phyloP scores from a whole-genome alignment of 106 monocot genomes.

The Apostasia ramifera region DNA sequence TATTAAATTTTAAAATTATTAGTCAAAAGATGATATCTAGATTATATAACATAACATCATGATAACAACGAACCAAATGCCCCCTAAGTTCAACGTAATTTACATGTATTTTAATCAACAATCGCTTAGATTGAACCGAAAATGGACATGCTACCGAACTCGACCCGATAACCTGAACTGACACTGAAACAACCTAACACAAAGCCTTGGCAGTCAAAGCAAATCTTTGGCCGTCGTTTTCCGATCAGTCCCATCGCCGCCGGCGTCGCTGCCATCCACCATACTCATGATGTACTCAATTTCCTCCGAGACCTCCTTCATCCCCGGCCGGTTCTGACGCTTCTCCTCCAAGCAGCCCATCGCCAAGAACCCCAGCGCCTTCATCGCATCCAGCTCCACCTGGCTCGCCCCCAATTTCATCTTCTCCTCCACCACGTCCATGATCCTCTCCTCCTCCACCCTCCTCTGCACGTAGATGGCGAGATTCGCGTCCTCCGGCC shows the following conservation, averaged over 20 bases:
- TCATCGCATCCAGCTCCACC: conserved; percentile 51
- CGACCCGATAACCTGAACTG: no score
- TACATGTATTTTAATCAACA: no score
- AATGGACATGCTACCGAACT: no score
- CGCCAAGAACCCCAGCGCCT: conserved; percentile 52
- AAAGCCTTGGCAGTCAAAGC: no score
- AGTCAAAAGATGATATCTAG: no score
- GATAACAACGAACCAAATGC: no score
- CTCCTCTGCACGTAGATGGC: conserved; percentile 37
- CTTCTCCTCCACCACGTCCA: conserved; percentile 42
- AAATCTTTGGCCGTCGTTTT: no score
- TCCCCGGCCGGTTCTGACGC: conserved; percentile 53
- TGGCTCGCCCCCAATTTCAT: conserved; percentile 25
- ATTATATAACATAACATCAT: no score
- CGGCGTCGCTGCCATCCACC: conserved; percentile 1
- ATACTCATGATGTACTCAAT: conserved; percentile 56
- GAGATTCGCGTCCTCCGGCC: conserved; percentile 50
- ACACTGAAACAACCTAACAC: no score
- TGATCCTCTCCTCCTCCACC: conserved; percentile 40
- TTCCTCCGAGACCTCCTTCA: conserved; percentile 63
- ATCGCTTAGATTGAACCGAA: no score
- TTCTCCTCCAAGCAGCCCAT: conserved; percentile 59
- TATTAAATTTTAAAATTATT: no score
- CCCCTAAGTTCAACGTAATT: no score
- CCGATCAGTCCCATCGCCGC: neutral